phyloP scores from a whole-genome alignment of 2,329 filamentous ascomycete genomes.

The Magnaporthiopsis poae region DNA sequence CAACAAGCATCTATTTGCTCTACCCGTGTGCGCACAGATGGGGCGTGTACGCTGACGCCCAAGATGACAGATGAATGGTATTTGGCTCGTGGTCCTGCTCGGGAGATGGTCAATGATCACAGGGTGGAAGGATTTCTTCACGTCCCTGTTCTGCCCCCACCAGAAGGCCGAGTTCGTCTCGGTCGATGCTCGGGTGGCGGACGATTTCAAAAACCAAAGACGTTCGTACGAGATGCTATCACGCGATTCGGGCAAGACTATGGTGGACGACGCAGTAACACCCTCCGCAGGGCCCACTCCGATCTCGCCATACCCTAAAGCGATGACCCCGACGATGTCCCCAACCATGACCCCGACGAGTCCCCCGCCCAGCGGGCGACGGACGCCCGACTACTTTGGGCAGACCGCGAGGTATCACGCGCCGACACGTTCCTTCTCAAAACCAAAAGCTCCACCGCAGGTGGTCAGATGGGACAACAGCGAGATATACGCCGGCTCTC shows the following conservation, averaged over 20 bases:
- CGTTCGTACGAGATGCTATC: constrained; percentile 76
- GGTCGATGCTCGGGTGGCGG: constrained; percentile 56
- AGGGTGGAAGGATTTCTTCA: constrained; percentile 66
- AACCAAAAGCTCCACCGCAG: constrained; percentile 34
- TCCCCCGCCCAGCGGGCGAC: constrained; percentile 25
- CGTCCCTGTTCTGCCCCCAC: constrained; percentile 31
- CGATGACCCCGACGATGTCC: constrained; percentile 12
- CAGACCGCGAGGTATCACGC: constrained; percentile 44
- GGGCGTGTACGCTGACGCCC: background rate
- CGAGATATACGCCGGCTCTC: constrained; percentile 27
- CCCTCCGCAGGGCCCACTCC: constrained; percentile 27
- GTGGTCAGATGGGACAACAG: constrained; percentile 33
- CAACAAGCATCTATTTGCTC: background rate
- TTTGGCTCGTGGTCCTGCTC: constrained; percentile 76
- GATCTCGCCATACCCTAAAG: constrained; percentile 11
- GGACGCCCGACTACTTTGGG: constrained; percentile 47
- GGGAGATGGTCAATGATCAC: constrained; percentile 74
- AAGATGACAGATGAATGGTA: constrained; percentile 58
- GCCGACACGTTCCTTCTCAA: constrained; percentile 46
- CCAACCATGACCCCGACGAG: constrained; percentile 16
- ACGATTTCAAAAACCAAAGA: constrained; percentile 50
- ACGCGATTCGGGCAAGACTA: constrained; percentile 39
- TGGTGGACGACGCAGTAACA: constrained; percentile 40
- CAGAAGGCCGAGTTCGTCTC: constrained; percentile 76
- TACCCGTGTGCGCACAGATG: too few species aligned